These are phyloP conservation scores for Esteya vermicola DNA, from an alignment of 2,329 filamentous ascomycete species.

Conservation along the genomic window DNA sequence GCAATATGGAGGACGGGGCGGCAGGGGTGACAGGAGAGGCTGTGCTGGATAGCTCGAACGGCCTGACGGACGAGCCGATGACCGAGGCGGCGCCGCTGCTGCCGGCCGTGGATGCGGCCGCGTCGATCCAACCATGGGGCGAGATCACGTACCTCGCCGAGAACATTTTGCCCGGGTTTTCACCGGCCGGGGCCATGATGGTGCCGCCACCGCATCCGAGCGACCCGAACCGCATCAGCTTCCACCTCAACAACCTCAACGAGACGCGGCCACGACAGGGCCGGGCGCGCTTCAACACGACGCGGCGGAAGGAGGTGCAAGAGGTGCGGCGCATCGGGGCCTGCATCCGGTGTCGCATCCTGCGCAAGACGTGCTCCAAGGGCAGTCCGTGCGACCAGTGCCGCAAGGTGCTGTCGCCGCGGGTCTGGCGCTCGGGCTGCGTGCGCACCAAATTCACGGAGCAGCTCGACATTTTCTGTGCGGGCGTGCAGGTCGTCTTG, in stretches of 20 bases:
- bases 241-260: constrained; percentile 38
- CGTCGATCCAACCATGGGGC: constrained; percentile 31
- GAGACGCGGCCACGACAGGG: constrained; percentile 34
- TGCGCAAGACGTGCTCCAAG: constrained; percentile 52
- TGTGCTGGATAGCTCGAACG: constrained; percentile 1
- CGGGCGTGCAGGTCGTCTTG: constrained; percentile 47
- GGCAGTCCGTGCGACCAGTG: constrained; percentile 50
- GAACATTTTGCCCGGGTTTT: constrained; percentile 13
- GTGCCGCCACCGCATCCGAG: constrained; percentile 11
- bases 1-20: too few species aligned
- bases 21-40: not conserved
- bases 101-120: constrained; percentile 8
- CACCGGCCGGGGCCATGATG: constrained; percentile 6
- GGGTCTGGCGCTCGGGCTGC: constrained; percentile 52
- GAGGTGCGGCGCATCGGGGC: constrained; percentile 51
- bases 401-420: constrained; percentile 45
- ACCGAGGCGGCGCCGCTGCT: not conserved
- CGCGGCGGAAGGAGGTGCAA: constrained; percentile 49
- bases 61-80: constrained; percentile 7
- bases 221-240: constrained; percentile 28
- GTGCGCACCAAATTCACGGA: constrained; percentile 48
- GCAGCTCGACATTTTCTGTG: constrained; percentile 48
- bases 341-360: constrained; percentile 50
- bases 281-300: constrained; percentile 41
- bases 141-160: constrained; percentile 35